These are phyloP conservation scores for Gastrodia elata DNA, from an alignment of 106 monocot species.

Conservation along the genomic window DNA sequence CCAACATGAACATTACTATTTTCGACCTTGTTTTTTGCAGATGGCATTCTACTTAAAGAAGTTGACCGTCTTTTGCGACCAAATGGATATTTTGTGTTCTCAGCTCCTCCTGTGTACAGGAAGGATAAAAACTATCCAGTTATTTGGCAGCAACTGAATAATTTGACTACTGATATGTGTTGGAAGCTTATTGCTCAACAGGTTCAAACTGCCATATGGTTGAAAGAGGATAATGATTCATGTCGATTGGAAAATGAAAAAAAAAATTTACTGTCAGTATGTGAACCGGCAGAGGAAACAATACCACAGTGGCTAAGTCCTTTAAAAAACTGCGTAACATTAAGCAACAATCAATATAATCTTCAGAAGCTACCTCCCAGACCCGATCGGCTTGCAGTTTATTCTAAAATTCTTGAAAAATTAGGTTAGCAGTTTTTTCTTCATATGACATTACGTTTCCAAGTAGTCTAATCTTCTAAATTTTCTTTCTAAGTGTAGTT, in stretches of 20 bases:
- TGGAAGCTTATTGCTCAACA: slow-evolving; percentile 82
- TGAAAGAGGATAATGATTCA: slow-evolving; percentile 61
- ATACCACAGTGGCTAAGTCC: slow-evolving; percentile 62
- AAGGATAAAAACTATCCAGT: slow-evolving; percentile 79
- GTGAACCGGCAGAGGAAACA: slow-evolving; percentile 45
- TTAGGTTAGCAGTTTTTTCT: slow-evolving; percentile 48
- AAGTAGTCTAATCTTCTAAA: background rate
- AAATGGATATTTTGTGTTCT: slow-evolving; percentile 96
- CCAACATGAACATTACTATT: background rate
- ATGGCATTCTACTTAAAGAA: slow-evolving; percentile 95
- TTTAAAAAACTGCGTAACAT: slow-evolving; percentile 56
- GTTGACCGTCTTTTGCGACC: slow-evolving; percentile 82
- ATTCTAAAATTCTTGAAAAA: slow-evolving; percentile 63
- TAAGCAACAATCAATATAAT: slow-evolving; percentile 23
- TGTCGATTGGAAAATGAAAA: slow-evolving; percentile 63
- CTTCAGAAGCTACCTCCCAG: slow-evolving; percentile 59
- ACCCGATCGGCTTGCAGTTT: slow-evolving; percentile 53
- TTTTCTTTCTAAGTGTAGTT: background rate
- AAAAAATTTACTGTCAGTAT: slow-evolving; percentile 40
- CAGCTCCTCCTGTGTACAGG: slow-evolving; percentile 94
- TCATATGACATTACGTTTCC: background rate
- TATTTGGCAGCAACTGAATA: slow-evolving; percentile 79
- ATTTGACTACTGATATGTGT: slow-evolving; percentile 80
- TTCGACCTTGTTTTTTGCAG: slow-evolving; percentile 33
- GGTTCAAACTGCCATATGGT: slow-evolving; percentile 97